Percentiles rank a stretch among this genome's conserved stretches.
Evolutionary conservation across 2,329 filamentous ascomycete species (phyloP).

Genomic region (Emergomyces pasteurianus): DNA sequence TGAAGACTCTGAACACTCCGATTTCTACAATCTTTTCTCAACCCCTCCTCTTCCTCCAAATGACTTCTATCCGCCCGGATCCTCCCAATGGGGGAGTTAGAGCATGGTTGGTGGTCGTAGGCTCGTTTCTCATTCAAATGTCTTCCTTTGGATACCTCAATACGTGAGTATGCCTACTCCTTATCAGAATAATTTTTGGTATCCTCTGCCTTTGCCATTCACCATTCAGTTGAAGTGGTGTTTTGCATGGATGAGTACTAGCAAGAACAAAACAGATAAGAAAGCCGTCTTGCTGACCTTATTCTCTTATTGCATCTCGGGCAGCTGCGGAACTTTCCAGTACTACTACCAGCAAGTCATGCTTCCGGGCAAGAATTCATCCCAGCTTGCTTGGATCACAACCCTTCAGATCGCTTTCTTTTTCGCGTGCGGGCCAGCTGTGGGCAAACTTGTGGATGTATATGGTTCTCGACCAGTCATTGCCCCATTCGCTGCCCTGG

Average conservation of each 20-base stretch:
- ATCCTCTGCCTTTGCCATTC: background rate
- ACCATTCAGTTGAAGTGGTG: background rate
- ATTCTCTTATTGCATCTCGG: background rate
- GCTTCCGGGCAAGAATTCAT: constrained; percentile 1
- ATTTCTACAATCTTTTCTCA: background rate
- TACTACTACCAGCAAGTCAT: constrained; percentile 4
- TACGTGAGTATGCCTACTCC: background rate
- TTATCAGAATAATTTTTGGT: background rate
- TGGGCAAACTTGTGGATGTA: constrained; percentile 6
- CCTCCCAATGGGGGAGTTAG: background rate
- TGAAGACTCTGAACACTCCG: background rate
- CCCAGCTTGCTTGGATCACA: constrained; percentile 6
- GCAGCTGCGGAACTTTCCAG: constrained; percentile 8
- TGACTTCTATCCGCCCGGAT: background rate
- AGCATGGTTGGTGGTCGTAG: background rate
- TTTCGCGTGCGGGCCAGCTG: constrained; percentile 2
- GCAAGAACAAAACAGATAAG: background rate
- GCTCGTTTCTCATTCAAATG: constrained; percentile 1
- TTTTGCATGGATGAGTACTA: background rate
- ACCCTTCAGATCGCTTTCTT: constrained; percentile 7
- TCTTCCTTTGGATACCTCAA: constrained; percentile 1
- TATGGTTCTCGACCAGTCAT: constrained; percentile 2
- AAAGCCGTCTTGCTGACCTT: background rate
- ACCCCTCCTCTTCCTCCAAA: background rate
- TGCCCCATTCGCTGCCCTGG: constrained; percentile 1